Evolutionary conservation across 768 basidiomycete species (phyloP).

Genomic region (Termitomyces sp.): DNA sequence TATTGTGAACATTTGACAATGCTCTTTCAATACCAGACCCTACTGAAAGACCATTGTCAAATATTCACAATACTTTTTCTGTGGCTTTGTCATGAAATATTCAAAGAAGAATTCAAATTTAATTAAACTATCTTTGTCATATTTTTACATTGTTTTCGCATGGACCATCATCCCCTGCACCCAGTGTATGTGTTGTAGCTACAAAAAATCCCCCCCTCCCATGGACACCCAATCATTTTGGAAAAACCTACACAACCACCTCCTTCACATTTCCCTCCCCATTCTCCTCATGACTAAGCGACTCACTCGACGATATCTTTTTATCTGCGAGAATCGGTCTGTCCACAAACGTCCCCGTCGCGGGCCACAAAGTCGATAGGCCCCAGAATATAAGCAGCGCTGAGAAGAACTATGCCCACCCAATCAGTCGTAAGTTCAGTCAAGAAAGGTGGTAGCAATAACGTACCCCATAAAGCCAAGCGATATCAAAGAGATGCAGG

Average conservation of each 20-base stretch:
- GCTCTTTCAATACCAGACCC: too few relatives aligned
- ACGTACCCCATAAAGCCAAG: conserved; percentile 76
- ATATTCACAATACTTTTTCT: too few relatives aligned
- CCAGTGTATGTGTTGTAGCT: too few relatives aligned
- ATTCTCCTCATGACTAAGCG: background rate
- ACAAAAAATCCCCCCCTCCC: too few relatives aligned
- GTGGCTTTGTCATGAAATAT: too few relatives aligned
- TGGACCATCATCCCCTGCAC: too few relatives aligned
- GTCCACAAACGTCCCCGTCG: conserved; percentile 40
- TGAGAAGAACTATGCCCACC: conserved; percentile 34
- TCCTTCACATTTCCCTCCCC: background rate
- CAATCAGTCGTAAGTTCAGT: background rate
- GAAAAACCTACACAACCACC: background rate
- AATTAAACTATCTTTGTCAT: too few relatives aligned
- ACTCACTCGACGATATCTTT: background rate
- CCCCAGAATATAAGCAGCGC: conserved; percentile 34
- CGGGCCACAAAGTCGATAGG: conserved; percentile 40
- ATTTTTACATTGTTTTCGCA: too few relatives aligned
- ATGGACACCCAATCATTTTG: too few relatives aligned
- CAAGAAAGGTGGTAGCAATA: background rate
- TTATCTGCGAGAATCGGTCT: conserved; percentile 30
- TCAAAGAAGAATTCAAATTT: too few relatives aligned
- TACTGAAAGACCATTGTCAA: too few relatives aligned
- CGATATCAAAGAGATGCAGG: conserved; percentile 60
- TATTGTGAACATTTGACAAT: too few relatives aligned